Evolutionary conservation across 768 basidiomycete genomes (phyloP), one percentile per base, ranked within the genome.

Genomic region (Gymnopilus junonius): DNA sequence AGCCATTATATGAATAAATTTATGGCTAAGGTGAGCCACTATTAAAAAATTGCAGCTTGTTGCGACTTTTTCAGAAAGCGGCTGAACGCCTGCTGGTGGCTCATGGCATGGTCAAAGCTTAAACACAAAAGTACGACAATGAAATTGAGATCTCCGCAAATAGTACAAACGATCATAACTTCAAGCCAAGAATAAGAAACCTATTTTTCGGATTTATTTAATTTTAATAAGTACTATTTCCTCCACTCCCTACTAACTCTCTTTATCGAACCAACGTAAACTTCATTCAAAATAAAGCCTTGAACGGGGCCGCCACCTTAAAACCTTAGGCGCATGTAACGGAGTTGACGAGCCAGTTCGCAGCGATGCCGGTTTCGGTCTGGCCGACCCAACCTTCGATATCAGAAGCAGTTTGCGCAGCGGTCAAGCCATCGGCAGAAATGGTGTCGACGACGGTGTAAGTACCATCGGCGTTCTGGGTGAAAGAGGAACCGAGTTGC

Each of bases 341-440:
- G 17, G 61, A 55, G 21, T 57, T 23, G n/a, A 62, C 61, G 21
- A 56, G 21, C 61, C 61, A 62, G n/a, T 62, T 62, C 5, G 61
- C 54, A 25, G 35, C 39, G 15, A 56, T 31, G 7, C 61, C 61
- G 4, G 50, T n/a, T 25, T 46, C 31, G 14, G 61, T 62, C n/a
- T 43, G 31, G 2, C 61, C 61, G 20, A 50, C 54, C 54, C 54
- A 62, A 39, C 61, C 61, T 20, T 45, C 45, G 43, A 62, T 40
- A 20, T 56, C 45, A 20, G 54, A 31, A 17, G 55, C 43, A 17
- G 61, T 62, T 23, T 62, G 31, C 6, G 54, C 61, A 8, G 54
- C 54, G 29, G 61, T 62, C 42, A 43, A 20, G 20, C 55, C 43
- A 14, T 62, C 54, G 3, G 45, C 61, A 37, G 40, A 43, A 21